A percentile compares a stretch with the other conserved stretches of the same genome.
These are phyloP conservation scores for Daldinia bambusicola DNA, from an alignment of 495 filamentous ascomycete species.

Conservation along the genomic window DNA sequence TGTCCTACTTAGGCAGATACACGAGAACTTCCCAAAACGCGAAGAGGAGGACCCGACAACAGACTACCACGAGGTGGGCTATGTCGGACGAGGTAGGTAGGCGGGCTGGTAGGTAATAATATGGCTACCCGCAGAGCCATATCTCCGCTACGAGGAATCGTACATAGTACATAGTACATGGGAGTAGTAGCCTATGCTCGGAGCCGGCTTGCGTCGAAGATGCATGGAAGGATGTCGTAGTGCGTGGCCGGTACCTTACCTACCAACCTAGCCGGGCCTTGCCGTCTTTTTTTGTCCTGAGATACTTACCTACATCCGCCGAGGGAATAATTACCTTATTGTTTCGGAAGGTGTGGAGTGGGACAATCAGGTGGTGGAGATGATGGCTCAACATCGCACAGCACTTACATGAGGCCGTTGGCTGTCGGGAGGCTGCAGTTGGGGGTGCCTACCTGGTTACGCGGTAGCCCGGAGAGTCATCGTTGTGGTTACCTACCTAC, in stretches of 20 bases:
- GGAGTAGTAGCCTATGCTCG: conserved; percentile 3
- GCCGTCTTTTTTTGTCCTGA: not conserved
- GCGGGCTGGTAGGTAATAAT: not conserved
- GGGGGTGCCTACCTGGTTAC: not conserved
- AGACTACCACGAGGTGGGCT: not conserved
- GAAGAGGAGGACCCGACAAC: not conserved
- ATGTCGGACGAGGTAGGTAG: conserved; percentile 1
- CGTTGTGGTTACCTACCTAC: not conserved
- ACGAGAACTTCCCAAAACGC: conserved; percentile 24
- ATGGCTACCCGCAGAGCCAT: conserved; percentile 29
- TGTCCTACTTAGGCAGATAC: not conserved
- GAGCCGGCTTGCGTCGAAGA: conserved; percentile 33
- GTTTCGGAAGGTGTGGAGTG: conserved; percentile 38
- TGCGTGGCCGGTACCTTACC: not conserved
- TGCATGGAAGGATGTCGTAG: conserved; percentile 36
- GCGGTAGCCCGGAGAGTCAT: conserved; percentile 17
- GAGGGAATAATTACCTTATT: conserved; percentile 19
- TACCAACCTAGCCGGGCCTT: too few species aligned
- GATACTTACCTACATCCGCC: not conserved
- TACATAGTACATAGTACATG: conserved; percentile 3
- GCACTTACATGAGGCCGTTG: conserved; percentile 31
- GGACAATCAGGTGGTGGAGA: conserved; percentile 10
- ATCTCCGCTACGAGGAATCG: conserved; percentile 28
- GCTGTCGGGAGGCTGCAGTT: conserved; percentile 29
- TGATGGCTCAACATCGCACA: conserved; percentile 21